Conservation (phyloP, 2,329 filamentous ascomycete species). For the Neopestalotiopsis sp. region DNA sequence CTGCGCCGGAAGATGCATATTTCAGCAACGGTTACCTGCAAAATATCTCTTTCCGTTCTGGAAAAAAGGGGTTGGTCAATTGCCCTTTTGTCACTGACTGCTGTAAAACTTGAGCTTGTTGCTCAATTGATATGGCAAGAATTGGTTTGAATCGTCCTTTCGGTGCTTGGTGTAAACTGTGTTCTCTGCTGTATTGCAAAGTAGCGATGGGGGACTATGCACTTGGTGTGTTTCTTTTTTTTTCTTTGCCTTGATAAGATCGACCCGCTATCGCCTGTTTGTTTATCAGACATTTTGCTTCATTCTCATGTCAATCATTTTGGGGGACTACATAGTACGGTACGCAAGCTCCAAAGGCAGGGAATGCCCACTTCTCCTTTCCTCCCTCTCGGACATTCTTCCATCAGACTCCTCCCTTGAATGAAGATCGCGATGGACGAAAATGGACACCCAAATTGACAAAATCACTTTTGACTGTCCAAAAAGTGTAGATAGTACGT, state of each 20-base stretch:
- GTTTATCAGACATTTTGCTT: conserved; percentile 3
- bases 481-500: too few species aligned
- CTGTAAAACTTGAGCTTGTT: not conserved
- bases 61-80: not conserved
- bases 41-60: not conserved
- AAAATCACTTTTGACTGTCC: not conserved
- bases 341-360: not conserved
- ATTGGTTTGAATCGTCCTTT: not conserved
- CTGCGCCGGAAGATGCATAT: not conserved
- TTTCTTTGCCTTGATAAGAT: not conserved
- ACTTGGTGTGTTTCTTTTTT: not conserved
- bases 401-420: not conserved
- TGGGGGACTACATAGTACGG: not conserved
- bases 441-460: not conserved
- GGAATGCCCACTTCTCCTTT: conserved; percentile 3
- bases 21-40: not conserved
- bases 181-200: not conserved
- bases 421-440: not conserved
- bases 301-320: not conserved
- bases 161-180: not conserved
- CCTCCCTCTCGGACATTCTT: not conserved
- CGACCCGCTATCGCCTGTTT: not conserved
- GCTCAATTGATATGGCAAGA: not conserved
- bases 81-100: not conserved
- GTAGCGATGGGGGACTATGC: not conserved